Conservation (phyloP, 208 protist species). For the Trypanosoma lewisi region DNA sequence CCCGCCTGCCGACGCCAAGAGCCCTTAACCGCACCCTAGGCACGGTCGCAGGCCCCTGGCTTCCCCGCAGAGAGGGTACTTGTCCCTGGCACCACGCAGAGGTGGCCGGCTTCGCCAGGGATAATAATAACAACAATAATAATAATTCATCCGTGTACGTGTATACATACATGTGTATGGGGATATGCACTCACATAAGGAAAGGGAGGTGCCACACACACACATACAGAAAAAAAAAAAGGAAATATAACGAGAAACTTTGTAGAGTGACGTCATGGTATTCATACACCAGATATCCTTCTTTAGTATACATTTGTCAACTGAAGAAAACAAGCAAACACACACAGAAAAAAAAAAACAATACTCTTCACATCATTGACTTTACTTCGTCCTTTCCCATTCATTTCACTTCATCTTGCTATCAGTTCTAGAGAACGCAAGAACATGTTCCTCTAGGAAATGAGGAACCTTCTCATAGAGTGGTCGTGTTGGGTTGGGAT, state of each 20-base stretch:
- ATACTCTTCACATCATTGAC: neutral
- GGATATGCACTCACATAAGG: neutral
- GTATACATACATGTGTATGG: no score
- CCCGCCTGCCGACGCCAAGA: no score
- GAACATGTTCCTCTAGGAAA: slow-evolving; percentile 52
- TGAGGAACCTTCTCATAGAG: slow-evolving; percentile 50
- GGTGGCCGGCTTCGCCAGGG: no score
- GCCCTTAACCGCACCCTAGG: no score
- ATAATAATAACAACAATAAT: no score
- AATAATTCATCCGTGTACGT: no score
- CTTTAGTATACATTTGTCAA: neutral
- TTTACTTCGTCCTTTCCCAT: neutral
- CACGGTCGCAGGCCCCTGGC: no score
- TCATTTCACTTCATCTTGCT: neutral
- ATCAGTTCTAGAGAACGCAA: slow-evolving; percentile 21
- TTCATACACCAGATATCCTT: neutral
- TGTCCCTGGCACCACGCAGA: no score
- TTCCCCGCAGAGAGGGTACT: no score
- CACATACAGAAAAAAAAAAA: neutral
- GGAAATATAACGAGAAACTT: neutral
- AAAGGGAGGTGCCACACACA: neutral
- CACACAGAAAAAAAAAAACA: slow-evolving; percentile 25
- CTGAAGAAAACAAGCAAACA: slow-evolving; percentile 1
- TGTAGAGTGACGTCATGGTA: neutral
- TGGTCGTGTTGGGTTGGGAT: slow-evolving; percentile 43